Evolutionary conservation across 2,329 filamentous ascomycete species (phyloP), one percentile per base, ranked within the genome.

Genomic region (Fusarium coffeatum): DNA sequence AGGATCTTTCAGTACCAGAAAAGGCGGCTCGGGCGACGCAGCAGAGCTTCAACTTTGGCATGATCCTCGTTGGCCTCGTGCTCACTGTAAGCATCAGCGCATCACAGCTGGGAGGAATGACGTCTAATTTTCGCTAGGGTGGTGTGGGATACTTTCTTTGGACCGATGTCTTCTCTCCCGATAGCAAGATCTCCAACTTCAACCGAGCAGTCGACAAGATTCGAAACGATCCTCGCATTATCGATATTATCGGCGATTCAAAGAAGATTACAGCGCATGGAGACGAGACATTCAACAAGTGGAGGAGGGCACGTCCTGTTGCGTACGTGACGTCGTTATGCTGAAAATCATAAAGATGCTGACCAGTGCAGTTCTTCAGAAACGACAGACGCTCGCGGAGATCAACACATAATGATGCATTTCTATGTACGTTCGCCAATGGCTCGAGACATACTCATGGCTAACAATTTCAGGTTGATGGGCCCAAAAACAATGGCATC

Each of bases 101-200:
- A 51, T 23, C 28, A 16, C 41, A 46, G 22, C 41, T 20, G 30
- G 20, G 23, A 41, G 8, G 10, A 8, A 28, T n/a, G 40, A 57
- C 51, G 27, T 37, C 61, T 68, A 59, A 68, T 20, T 48, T 42
- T 6, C 28, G 63, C 45, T 72, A 94, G 92, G 89, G 89, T 66
- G 90, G 89, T n/a, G 91, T 98, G 12, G 86, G 86, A 57, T 93
- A 93, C 74, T 85, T 96, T 51, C 84, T 97, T 23, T 97, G 92
- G 80, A 87, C 88, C 6, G 93, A 97, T 68, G 92, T 97, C 46
- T 93, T 97, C 79, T 92, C 92, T 6, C 87, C 92, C 22, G 91
- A 94, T 76, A 96, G 93, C 83, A 94, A 93, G 80, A 95, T 92
- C 18, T 88, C 90, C 59, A 90, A 96, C 78, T 98, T 97, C 85